Evolutionary conservation across 768 basidiomycete genomes (phyloP), one percentile per base, ranked within the genome.

Genomic region (Leucosporidium scottii): DNA sequence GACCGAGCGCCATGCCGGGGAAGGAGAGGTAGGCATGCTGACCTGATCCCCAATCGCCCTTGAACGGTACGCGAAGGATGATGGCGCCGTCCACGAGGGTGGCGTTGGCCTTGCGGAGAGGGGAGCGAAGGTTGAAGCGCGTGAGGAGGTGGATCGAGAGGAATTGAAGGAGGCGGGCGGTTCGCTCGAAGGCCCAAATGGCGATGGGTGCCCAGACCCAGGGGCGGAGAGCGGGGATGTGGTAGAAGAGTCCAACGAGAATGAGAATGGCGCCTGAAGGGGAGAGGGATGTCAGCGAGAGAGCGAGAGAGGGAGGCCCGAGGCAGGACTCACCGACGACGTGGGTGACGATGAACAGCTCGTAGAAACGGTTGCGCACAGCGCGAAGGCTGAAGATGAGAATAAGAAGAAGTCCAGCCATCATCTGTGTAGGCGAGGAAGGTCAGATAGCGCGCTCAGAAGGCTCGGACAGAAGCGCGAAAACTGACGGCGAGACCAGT

Each of bases 311-410:
- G 59, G 53, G 53, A 9, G 56, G 62, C 61, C 65, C 67, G n/a
- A 66, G 68, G 51, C 25, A 7, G 7, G 54, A 56, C 15, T 55
- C 66, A n/a, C 70, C 70, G 34, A 57, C 23, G 61, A 71, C 47
- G 61, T 71, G 70, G 3, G 62, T 30, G 20, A 59, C 28, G 58
- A 70, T 56, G 59, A 70, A 70, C 36, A 57, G 44, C 55, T 70
- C 65, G 65, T 70, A 66, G 15, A 25, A 23, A 4, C 64, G 21
- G 27, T 12, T 23, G 21, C 47, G 31, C 27, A 61, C n/a, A 4
- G 27, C 4, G n/a, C 25, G n/a, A 49, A 48, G 5, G 49, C 4
- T 30, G 61, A 13, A 66, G 55, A 47, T 55, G 56, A 18, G 66
- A 62, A 8, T 65, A 27, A 57, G 56, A 18, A 27, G 12, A 17